Evolutionary conservation across 2,329 filamentous ascomycete species (phyloP).

Genomic region (Calonectria leucothoes): DNA sequence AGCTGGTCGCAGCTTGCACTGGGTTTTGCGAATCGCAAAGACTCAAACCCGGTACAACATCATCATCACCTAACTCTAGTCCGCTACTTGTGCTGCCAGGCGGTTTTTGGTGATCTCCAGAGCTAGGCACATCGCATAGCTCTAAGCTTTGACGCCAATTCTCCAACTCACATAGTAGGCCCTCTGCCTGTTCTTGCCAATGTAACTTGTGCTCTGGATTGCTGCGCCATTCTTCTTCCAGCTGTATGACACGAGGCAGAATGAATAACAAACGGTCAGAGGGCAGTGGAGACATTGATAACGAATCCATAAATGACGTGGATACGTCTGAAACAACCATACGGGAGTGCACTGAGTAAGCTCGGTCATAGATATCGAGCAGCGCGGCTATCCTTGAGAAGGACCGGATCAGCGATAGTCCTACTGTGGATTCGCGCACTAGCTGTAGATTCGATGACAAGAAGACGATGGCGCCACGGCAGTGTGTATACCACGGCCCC

Average conservation of each 20-base stretch:
- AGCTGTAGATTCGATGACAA: not conserved
- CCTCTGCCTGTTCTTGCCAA: slow-evolving; percentile 19
- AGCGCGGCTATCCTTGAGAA: slow-evolving; percentile 32
- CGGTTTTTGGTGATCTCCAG: not conserved
- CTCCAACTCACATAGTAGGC: slow-evolving; percentile 18
- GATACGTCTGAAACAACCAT: not conserved
- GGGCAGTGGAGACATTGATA: too few species aligned
- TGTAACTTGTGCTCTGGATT: slow-evolving; percentile 6
- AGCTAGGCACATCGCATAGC: slow-evolving; percentile 7
- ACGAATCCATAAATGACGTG: too few species aligned
- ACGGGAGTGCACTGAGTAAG: slow-evolving; percentile 21
- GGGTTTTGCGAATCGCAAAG: not conserved
- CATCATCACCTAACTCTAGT: too few species aligned
- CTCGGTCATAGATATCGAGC: slow-evolving; percentile 32
- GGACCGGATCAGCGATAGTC: slow-evolving; percentile 25
- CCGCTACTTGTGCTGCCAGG: too few species aligned
- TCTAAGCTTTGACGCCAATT: slow-evolving; percentile 20
- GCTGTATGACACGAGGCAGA: slow-evolving; percentile 18
- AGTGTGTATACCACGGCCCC: not conserved
- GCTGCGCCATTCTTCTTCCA: slow-evolving; percentile 32
- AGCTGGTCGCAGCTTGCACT: slow-evolving; percentile 28
- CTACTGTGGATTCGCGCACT: not conserved
- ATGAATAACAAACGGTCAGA: slow-evolving; percentile 28
- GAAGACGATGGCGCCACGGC: not conserved
- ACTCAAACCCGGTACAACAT: too few species aligned